Evolutionary conservation across 352 stramenopile genomes (phyloP), one percentile per base, ranked within the genome.

Genomic region (Globisporangium carolinianum): DNA sequence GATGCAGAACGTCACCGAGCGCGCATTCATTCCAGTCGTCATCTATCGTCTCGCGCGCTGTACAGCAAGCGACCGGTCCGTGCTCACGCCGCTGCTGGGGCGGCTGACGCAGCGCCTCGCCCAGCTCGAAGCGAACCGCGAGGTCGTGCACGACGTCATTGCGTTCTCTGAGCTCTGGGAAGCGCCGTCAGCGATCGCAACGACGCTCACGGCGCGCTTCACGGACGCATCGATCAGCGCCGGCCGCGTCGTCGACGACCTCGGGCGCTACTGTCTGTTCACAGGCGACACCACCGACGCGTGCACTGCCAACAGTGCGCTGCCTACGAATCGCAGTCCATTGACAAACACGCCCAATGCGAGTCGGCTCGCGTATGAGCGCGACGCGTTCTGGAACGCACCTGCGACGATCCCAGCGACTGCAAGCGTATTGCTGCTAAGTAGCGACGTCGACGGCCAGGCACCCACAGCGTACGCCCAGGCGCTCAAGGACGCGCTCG

Each of bases 91-190:
- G 4, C 73, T 89, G 36, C 60, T 84, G 9, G 59, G 63, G 5
- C 41, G 51, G 1, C 60, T 79, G 4, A 67, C 70, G 4, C 38
- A 61, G 36, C 47, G 53, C 15, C 47, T 62, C 6, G 11, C 48
- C 6, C 47, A 61, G 3, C 46, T 50, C 7, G 39, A 49, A 1
- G 47, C 60, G 10, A 65, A 49, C 0, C 70, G 70, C 3, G 64
- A 79, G 50, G 56, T 90, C 15, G 53, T 89, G 18, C 81, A 74
- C 58, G 77, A 76, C 8, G 55, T 91, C 17, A 83, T 87, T 57
- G 63, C 72, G 49, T 90, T 89, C 57, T 91, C 75, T 11, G 83
- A 93, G 60, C 65, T 93, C 32, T 93, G 83, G 83, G 80, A 93
- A 38, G 48, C 38, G 0, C 80, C 80, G 3, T 65, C 77, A 24